Evolutionary conservation across 2,329 filamentous ascomycete species (phyloP).

Genomic region (Alternaria gaisen): DNA sequence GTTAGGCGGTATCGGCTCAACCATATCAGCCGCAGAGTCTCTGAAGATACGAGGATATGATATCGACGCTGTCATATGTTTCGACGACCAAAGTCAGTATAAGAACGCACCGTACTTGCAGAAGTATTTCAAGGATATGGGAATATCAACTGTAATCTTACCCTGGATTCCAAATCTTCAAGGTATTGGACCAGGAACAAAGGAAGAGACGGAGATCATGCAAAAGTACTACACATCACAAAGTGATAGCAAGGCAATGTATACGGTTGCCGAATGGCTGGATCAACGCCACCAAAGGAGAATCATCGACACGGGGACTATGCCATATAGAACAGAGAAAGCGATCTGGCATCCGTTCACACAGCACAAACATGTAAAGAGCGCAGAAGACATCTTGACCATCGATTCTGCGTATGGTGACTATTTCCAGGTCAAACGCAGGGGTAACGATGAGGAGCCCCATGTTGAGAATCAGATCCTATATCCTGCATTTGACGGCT

Average conservation of each 20-base stretch:
- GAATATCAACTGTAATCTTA: constrained; percentile 66
- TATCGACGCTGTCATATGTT: constrained; percentile 73
- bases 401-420: constrained; percentile 85
- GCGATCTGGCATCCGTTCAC: constrained; percentile 88
- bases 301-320: constrained; percentile 66
- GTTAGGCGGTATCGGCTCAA: constrained; percentile 81
- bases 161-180: constrained; percentile 65
- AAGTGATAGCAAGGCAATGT: constrained; percentile 52
- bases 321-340: constrained; percentile 65
- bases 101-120: constrained; percentile 73
- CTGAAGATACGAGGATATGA: constrained; percentile 81
- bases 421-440: constrained; percentile 72
- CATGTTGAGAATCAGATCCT: constrained; percentile 54
- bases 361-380: constrained; percentile 73
- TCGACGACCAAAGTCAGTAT: constrained; percentile 69
- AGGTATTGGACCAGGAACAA: constrained; percentile 18
- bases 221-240: constrained; percentile 66
- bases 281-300: constrained; percentile 64
- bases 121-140: constrained; percentile 69
- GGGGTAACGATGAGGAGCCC: constrained; percentile 24
- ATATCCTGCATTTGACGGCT: constrained; percentile 78
- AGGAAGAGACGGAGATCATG: constrained; percentile 67
- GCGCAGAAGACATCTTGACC: constrained; percentile 69
- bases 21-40: constrained; percentile 82
- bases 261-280: constrained; percentile 61